Evolutionary conservation across 345 rosid genomes (phyloP), one percentile per base, ranked within the genome.

Genomic region (Aquilaria malaccensis): DNA sequence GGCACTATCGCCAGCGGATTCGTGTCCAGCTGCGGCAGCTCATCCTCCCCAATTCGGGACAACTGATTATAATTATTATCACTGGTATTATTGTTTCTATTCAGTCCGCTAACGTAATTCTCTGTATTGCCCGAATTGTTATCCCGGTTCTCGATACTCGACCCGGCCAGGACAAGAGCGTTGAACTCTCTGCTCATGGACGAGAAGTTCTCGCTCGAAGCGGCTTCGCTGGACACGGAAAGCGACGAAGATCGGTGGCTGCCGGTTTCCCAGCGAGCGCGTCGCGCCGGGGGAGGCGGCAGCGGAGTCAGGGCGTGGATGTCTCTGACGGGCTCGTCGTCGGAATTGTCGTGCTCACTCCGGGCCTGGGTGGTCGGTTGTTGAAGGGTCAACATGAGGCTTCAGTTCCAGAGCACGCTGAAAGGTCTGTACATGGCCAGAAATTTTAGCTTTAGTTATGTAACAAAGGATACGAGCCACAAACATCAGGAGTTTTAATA

Each of bases 1-100:
- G 89, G 91, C 29, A 93, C 96, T 31, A 89, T 87, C 69, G 98
- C 98, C 71, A 91, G 70, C 48, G 89, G 96, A 72, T 93, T 93
- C 1, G 80, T 70, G 50, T 89, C 98, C 43, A 37, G 7, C 67
- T 81, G 85, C 3, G 70, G 80, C 13, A 68, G 66, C 2, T 78
- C 83, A 7, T 85, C 77, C 62, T 93, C 99, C 1, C 95, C 77
- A 58, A 94, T 88, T 80, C 88, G 78, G 33, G 78, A 53, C 74
- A 94, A 63, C 61, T 72, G 71, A 46, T 60, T 63, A 52, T 43
- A 64, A 13, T 22, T 60, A 47, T 49, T 74, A n/a, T 62, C 58
- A 37, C 7, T 37, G 43, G 7, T 3, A 9, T 37, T 37, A 37
- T 37, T 5, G 61, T 73, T 70, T 13, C 48, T 68, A 41, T 61